Base-by-base conservation (phyloP, 768 basidiomycete genomes). In the Rhodotorula taiwanensis region DNA sequence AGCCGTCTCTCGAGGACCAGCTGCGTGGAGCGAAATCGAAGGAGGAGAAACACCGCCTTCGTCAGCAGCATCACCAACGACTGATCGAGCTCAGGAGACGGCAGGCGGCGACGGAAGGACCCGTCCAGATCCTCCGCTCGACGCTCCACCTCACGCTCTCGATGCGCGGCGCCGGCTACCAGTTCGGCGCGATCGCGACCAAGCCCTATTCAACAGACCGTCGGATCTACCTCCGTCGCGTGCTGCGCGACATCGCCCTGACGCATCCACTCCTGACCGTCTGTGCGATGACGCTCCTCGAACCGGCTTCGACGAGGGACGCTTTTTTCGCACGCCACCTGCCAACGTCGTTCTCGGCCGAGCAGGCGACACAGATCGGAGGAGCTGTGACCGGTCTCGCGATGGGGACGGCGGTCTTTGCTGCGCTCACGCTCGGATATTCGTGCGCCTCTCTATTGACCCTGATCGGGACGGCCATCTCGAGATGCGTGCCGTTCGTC, bases 111-210 rank as follows among this genome's bases (percentile, higher is more conserved):
- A 33, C n/a, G 2, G 66, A 67, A 15, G 43, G 44, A 10, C 52
- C 50, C 1, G 21, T 57, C 33, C 31, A 45, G 2, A 27, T 62
- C 56, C 42, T 67, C n/a, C 53, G 48, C 11, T 55, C 60, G 28
- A 58, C 60, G 0, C 10, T 58, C 5, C 66, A 67, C 43, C 57
- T 67, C 52, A 41, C 62, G 47, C 30, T 54, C 52, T 42, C 66
- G 28, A 67, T 62, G 66, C 60, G 66, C 6, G 66, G 66, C 8
- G 48, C 54, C 8, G 66, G 66, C 4, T 67, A 62, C 60, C 56
- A 53, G 14, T 67, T 67, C 52, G 49, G 56, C 34, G 52, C 52
- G 1, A 62, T 60, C n/a, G 39, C 57, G 28, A 62, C 60, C 6
- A 20, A 1, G 28, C 55, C 66, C 2, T 58, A 55, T 42, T 47